phyloP scores from a whole-genome alignment of 1,284 basidiomycete genomes.

The Leccinum huronense region DNA sequence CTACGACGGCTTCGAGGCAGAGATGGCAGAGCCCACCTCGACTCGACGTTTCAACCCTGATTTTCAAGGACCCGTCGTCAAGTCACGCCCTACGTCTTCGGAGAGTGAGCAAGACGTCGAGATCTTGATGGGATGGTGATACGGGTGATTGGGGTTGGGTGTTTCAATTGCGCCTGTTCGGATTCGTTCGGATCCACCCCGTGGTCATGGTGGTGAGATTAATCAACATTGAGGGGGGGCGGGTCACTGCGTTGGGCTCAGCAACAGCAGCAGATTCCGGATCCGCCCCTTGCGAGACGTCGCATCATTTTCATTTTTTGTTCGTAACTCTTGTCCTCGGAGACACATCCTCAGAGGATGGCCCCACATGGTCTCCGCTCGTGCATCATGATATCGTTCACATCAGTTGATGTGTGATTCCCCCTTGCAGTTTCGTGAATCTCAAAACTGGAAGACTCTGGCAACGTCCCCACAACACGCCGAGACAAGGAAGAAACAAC shows the following conservation, averaged over 20 bases:
- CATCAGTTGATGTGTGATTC: conserved; percentile 1
- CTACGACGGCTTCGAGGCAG: conserved; percentile 3
- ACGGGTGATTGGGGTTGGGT: not conserved
- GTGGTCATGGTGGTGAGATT: no score
- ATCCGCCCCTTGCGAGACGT: not conserved
- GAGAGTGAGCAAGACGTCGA: not conserved
- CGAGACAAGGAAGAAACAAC: conserved; percentile 23
- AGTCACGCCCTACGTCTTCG: not conserved
- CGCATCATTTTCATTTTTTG: not conserved
- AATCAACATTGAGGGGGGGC: no score
- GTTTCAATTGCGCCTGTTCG: not conserved
- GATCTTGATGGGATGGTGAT: not conserved
- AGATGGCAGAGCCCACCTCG: not conserved
- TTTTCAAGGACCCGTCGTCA: not conserved
- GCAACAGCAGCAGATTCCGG: not conserved
- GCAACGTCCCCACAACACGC: conserved; percentile 15
- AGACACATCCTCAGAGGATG: conserved; percentile 5
- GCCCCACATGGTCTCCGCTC: not conserved
- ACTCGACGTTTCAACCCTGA: no score
- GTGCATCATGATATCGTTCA: conserved; percentile 4
- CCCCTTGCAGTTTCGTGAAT: conserved; percentile 10
- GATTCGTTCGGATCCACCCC: not conserved
- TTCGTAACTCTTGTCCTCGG: conserved; percentile 23
- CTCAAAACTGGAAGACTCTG: conserved; percentile 9
- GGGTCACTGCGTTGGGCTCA: no score